phyloP scores from a whole-genome alignment of 2,329 filamentous ascomycete genomes.

The Colletotrichum sp. region DNA sequence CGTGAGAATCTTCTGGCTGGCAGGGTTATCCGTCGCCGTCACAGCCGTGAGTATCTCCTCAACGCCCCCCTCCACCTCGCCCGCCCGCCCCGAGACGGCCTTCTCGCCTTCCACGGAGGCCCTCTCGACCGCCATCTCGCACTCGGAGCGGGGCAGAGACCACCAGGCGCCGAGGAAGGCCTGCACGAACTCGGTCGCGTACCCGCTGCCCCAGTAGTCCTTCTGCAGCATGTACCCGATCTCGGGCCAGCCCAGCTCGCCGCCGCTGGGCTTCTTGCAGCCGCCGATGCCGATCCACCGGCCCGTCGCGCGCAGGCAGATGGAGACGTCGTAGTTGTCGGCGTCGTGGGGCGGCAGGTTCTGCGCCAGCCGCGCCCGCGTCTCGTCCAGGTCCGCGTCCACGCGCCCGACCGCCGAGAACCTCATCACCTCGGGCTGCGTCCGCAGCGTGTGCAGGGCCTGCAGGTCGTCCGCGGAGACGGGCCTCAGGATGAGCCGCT shows the following conservation, averaged over 20 bases:
- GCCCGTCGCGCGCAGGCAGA: constrained; percentile 51
- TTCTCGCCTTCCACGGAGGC: constrained; percentile 32
- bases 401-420: constrained; percentile 51
- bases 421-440: constrained; percentile 65
- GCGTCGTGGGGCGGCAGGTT: constrained; percentile 55
- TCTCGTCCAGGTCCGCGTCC: constrained; percentile 50
- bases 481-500: constrained; percentile 60
- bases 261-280: constrained; percentile 39
- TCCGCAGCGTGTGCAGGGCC: constrained; percentile 56
- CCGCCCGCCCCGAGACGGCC: constrained; percentile 15
- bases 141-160: constrained; percentile 50
- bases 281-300: constrained; percentile 59
- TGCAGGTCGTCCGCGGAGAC: constrained; percentile 53
- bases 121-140: constrained; percentile 47
- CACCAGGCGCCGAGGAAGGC: constrained; percentile 53
- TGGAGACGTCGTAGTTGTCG: constrained; percentile 60
- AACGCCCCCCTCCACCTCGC: constrained; percentile 16
- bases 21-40: constrained; percentile 52
- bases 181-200: constrained; percentile 60
- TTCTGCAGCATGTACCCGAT: constrained; percentile 62
- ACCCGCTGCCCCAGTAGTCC: constrained; percentile 60
- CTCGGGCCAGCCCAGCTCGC: constrained; percentile 58
- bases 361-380: constrained; percentile 40
- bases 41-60: constrained; percentile 50
- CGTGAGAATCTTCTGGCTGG: constrained; percentile 60